Evolutionary conservation across 2,329 filamentous ascomycete species (phyloP).

Genomic region (Aspergillus transmontanensis): DNA sequence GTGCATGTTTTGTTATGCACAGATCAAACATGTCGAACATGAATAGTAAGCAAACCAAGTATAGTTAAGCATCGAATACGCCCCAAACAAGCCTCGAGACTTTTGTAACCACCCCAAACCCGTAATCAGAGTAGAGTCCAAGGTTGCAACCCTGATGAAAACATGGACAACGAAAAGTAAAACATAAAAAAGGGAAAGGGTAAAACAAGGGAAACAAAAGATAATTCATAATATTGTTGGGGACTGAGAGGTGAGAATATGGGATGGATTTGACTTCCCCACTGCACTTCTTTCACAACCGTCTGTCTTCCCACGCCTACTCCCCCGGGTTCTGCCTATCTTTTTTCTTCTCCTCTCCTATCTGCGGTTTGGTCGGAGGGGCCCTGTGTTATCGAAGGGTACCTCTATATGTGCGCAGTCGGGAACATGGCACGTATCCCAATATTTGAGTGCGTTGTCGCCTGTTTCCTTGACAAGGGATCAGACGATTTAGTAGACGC

Average conservation of each 20-base stretch:
- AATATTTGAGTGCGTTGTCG: constrained; percentile 5
- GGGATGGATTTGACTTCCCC: not conserved
- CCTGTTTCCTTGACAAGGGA: constrained; percentile 13
- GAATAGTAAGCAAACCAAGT: constrained; percentile 18
- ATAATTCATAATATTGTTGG: constrained; percentile 16
- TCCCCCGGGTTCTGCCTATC: not conserved
- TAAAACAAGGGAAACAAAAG: constrained; percentile 14
- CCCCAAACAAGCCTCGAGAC: constrained; percentile 21
- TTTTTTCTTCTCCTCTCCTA: not conserved
- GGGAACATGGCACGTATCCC: constrained; percentile 8
- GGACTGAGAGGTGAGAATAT: constrained; percentile 2
- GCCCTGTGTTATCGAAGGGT: not conserved
- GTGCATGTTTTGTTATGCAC: constrained; percentile 13
- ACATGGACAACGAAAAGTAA: constrained; percentile 18
- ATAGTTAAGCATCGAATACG: constrained; percentile 21
- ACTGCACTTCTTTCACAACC: not conserved
- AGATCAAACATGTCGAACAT: constrained; percentile 16
- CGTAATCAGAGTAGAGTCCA: constrained; percentile 12
- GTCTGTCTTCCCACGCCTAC: not conserved
- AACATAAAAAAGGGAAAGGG: constrained; percentile 9
- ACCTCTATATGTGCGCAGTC: constrained; percentile 1
- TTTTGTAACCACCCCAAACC: constrained; percentile 25
- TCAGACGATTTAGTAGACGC: constrained; percentile 71
- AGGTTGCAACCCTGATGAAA: constrained; percentile 14
- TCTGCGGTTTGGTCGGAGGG: not conserved